Percentiles rank a stretch among this genome's conserved stretches.
These are phyloP conservation scores for Lagenidium sp. DNA, from an alignment of 352 stramenopile species.

Conservation along the genomic window DNA sequence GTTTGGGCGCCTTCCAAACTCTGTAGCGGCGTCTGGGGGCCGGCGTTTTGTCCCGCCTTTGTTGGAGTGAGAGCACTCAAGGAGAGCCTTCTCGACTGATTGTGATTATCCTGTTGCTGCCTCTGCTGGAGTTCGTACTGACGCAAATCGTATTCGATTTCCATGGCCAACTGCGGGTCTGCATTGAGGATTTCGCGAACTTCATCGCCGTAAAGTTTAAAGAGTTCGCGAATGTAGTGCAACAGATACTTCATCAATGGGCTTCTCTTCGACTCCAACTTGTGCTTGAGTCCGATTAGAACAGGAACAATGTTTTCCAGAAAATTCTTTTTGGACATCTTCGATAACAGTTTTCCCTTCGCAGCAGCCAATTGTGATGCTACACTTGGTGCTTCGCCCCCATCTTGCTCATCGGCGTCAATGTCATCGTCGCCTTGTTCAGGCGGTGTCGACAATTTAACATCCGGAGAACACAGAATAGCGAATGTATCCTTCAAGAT, in stretches of 20 bases:
- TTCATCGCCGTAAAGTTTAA: constrained; percentile 89
- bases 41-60: constrained; percentile 2
- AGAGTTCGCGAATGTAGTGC: constrained; percentile 92
- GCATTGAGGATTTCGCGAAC: constrained; percentile 91
- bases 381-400: constrained; percentile 30
- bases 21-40: constrained; percentile 10
- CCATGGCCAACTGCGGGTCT: constrained; percentile 91
- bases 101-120: constrained; percentile 25
- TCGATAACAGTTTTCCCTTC: constrained; percentile 91
- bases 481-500: constrained; percentile 84
- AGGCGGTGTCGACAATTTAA: constrained; percentile 65
- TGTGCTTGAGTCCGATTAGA: constrained; percentile 93
- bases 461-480: constrained; percentile 79
- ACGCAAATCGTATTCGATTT: constrained; percentile 94
- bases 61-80: constrained; percentile 5
- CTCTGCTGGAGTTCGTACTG: constrained; percentile 66
- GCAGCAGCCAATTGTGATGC: constrained; percentile 77
- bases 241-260: constrained; percentile 92
- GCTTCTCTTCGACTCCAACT: constrained; percentile 90
- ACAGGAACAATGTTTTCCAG: constrained; percentile 96
- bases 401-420: constrained; percentile 67
- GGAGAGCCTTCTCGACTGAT: constrained; percentile 16
- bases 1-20: constrained; percentile 5
- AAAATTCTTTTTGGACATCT: constrained; percentile 96
- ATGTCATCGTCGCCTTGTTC: constrained; percentile 42